Conservation (phyloP, 1,284 basidiomycete genomes). For the Trametes polyzona region DNA sequence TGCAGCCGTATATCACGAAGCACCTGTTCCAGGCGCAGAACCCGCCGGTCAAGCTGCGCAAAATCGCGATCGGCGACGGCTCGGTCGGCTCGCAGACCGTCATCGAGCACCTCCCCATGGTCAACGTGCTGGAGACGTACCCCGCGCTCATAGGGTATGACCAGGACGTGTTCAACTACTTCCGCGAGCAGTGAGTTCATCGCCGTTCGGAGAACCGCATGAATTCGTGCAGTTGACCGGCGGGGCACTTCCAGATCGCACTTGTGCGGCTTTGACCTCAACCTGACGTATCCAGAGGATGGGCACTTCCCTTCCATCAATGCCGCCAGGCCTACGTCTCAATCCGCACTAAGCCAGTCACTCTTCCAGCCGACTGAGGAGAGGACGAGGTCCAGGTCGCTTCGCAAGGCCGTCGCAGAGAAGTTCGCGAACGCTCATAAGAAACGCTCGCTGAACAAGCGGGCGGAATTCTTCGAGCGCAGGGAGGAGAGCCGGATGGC, state of each 20-base stretch:
- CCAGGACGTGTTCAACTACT: constrained; percentile 64
- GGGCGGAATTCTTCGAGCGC: constrained; percentile 18
- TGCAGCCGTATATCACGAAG: constrained; percentile 69
- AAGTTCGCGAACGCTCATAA: constrained; percentile 17
- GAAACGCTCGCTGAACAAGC: constrained; percentile 3
- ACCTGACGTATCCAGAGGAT: constrained; percentile 69
- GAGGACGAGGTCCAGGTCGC: constrained; percentile 8
- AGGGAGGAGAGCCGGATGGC: constrained; percentile 20
- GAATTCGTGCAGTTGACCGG: too few relatives aligned
- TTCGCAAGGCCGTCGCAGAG: constrained; percentile 12
- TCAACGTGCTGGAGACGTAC: constrained; percentile 64
- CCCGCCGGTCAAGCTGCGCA: constrained; percentile 65
- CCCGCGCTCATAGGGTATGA: constrained; percentile 75
- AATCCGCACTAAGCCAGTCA: constrained; percentile 13
- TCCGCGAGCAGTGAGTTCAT: constrained; percentile 64
- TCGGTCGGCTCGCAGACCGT: constrained; percentile 54
- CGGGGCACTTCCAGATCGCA: constrained; percentile 16
- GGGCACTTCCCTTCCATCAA: constrained; percentile 49
- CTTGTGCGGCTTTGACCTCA: constrained; percentile 58
- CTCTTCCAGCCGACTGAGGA: constrained; percentile 17
- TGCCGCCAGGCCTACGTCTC: constrained; percentile 12
- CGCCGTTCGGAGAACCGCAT: not conserved
- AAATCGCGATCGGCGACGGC: constrained; percentile 72
- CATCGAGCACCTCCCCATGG: constrained; percentile 58
- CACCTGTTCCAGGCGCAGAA: constrained; percentile 59